Conservation (phyloP, 2,329 filamentous ascomycete species). For the Curvularia eragrostidis region DNA sequence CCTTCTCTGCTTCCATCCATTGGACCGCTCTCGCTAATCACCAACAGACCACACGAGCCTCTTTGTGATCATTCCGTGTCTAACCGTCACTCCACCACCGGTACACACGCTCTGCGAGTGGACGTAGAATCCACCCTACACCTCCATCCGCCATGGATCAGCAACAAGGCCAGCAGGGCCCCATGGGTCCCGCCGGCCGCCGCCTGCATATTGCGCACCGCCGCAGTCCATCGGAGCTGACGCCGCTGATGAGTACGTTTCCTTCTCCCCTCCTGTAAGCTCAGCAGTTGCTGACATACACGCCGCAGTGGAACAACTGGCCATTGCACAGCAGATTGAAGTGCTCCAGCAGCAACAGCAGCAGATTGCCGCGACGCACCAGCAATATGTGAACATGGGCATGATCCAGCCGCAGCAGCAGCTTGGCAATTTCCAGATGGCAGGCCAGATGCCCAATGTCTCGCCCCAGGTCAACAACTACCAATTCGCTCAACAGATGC, state of each 20-base stretch:
- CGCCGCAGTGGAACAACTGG: constrained; percentile 86
- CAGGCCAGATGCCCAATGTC: constrained; percentile 79
- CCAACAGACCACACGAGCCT: constrained; percentile 36
- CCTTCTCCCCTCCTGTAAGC: neutral
- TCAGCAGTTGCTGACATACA: constrained; percentile 32
- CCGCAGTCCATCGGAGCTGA: constrained; percentile 95
- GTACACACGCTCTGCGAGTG: constrained; percentile 28
- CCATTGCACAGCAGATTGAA: constrained; percentile 98
- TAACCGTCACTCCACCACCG: constrained; percentile 35
- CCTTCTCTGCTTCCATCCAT: neutral
- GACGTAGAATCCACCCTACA: constrained; percentile 33
- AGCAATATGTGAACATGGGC: constrained; percentile 97
- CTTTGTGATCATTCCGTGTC: constrained; percentile 32
- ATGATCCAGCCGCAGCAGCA: constrained; percentile 88
- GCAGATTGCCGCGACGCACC: constrained; percentile 93
- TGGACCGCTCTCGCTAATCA: constrained; percentile 23
- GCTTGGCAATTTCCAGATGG: constrained; percentile 64
- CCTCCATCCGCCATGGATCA: constrained; percentile 53
- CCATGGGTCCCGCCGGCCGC: constrained; percentile 77
- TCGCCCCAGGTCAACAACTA: constrained; percentile 78
- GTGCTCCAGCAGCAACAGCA: constrained; percentile 97
- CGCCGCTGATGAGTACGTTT: constrained; percentile 95
- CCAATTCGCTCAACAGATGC: constrained; percentile 77
- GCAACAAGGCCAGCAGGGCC: constrained; percentile 62
- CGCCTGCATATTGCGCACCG: constrained; percentile 97